Base-by-base conservation (phyloP, 768 basidiomycete species). In the Phanerodontia chrysosporium region DNA sequence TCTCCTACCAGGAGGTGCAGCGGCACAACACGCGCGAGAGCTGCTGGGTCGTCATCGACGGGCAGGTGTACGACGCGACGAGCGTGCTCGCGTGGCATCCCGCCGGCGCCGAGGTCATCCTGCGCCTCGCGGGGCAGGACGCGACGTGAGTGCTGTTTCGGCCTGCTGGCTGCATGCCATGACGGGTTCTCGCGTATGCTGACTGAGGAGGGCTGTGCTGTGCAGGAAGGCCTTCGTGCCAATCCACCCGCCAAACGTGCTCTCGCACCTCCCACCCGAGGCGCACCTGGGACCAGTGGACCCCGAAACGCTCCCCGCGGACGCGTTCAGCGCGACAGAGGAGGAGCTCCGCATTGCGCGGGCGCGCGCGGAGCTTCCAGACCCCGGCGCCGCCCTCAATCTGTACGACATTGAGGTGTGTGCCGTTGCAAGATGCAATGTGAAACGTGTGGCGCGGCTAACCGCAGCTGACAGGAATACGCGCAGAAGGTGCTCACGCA, bases 41-140 rank as follows among this genome's bases (percentile, higher is more conserved):
- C 62, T 86, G 86, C 64, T 87, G 85, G 87, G 87, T 92, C 61
- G 88, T 92, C 61, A 86, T 92, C 9, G 87, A 92, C 65, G 87
- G 87, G 18, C 57, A 59, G 29, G 54, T 57, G 35, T 45, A 58
- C 56, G 55, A 52, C 51, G 51, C 51, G 55, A 56, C 58, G 39
- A 55, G 49, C 24, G 61, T 45, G 29, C 58, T 55, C 22, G 57
- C 46, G 55, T 67, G 65, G 56, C 55, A 53, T 35, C 49, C 64
- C 81, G 91, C 93, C 32, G 94, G 93, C 8, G 85, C 85, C 67
- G 87, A 83, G 68, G 91, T 95, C 65, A 88, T 95, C 49, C 70
- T 95, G 55, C 91, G 91, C 69, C 92, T 94, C 64, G 92, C 90
- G 2, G 95, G 95, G 25, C 89, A 87, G 69, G 94, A 94, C 69